Evolutionary conservation across 805 yeast species (phyloP).

Genomic region (Torulaspora gathmanii): DNA sequence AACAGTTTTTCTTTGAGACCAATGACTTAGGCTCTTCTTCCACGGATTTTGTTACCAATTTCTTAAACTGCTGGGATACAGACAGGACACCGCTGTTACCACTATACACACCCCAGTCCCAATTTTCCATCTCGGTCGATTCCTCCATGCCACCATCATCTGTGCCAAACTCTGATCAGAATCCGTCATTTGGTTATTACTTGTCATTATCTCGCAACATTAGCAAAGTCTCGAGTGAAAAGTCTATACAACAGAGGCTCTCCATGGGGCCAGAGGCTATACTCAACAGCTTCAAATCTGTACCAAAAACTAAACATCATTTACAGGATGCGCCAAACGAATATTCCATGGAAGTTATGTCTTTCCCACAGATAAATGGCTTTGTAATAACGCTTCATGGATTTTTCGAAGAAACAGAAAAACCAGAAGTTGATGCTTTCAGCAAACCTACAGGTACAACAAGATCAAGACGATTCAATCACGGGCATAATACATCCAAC

Average conservation of each 20-base stretch:
- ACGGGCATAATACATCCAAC: slow-evolving; percentile 31
- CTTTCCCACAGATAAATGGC: slow-evolving; percentile 68
- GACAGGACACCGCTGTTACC: slow-evolving; percentile 64
- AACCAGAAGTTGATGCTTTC: slow-evolving; percentile 43
- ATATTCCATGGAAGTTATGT: slow-evolving; percentile 74
- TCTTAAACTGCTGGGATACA: slow-evolving; percentile 74
- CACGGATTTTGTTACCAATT: slow-evolving; percentile 73
- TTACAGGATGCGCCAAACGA: slow-evolving; percentile 56
- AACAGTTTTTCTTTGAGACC: slow-evolving; percentile 78
- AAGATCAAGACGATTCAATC: slow-evolving; percentile 29
- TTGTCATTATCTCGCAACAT: slow-evolving; percentile 73
- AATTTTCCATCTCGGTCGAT: slow-evolving; percentile 77
- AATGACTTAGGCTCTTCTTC: slow-evolving; percentile 63
- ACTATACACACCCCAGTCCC: slow-evolving; percentile 77
- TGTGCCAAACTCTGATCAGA: slow-evolving; percentile 32
- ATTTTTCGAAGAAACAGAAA: slow-evolving; percentile 62
- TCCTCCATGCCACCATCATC: slow-evolving; percentile 55
- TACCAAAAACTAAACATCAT: slow-evolving; percentile 79
- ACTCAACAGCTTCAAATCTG: slow-evolving; percentile 49
- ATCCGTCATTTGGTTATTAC: slow-evolving; percentile 59
- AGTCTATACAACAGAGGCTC: slow-evolving; percentile 54
- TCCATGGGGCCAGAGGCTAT: slow-evolving; percentile 68
- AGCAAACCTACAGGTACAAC: slow-evolving; percentile 20
- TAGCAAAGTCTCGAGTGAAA: slow-evolving; percentile 51
- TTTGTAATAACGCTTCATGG: slow-evolving; percentile 82